These are phyloP conservation scores for Malus hybrid DNA, from an alignment of 331 rosid genomes.

Conservation along the genomic window DNA sequence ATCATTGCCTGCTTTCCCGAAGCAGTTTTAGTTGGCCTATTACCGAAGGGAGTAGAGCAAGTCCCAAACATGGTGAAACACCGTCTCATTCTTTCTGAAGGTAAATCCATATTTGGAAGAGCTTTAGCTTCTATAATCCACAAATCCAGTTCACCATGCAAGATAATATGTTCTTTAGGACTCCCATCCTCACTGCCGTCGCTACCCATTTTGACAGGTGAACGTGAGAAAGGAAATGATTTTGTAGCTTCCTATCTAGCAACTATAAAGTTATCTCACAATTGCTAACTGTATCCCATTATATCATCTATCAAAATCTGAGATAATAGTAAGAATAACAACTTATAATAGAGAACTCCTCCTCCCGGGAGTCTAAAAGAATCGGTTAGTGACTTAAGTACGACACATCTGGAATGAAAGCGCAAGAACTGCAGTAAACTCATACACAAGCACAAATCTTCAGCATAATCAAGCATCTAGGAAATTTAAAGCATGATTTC, in stretches of 20 bases:
- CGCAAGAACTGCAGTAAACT: background rate
- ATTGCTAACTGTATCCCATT: background rate
- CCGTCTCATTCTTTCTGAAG: conserved; percentile 47
- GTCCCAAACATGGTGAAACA: conserved; percentile 47
- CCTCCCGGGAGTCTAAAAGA: background rate
- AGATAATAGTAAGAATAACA: background rate
- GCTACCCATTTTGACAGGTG: conserved; percentile 30
- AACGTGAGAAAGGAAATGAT: conserved; percentile 9
- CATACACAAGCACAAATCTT: background rate
- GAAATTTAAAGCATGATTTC: background rate
- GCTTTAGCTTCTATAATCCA: conserved; percentile 64
- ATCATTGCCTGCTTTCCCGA: conserved; percentile 41
- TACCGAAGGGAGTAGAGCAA: conserved; percentile 40
- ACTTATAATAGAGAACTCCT: background rate
- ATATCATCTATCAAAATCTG: background rate
- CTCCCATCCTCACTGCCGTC: background rate
- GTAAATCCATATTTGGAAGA: conserved; percentile 70
- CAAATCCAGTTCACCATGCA: conserved; percentile 63
- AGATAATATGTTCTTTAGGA: conserved; percentile 27
- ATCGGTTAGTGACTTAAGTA: background rate
- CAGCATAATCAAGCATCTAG: background rate
- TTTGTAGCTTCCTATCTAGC: conserved; percentile 1
- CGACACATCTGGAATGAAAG: background rate
- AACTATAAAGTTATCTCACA: background rate
- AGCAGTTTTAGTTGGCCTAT: conserved; percentile 24